phyloP scores from a whole-genome alignment of 495 filamentous ascomycete genomes.

The Pyrenula aspistea region DNA sequence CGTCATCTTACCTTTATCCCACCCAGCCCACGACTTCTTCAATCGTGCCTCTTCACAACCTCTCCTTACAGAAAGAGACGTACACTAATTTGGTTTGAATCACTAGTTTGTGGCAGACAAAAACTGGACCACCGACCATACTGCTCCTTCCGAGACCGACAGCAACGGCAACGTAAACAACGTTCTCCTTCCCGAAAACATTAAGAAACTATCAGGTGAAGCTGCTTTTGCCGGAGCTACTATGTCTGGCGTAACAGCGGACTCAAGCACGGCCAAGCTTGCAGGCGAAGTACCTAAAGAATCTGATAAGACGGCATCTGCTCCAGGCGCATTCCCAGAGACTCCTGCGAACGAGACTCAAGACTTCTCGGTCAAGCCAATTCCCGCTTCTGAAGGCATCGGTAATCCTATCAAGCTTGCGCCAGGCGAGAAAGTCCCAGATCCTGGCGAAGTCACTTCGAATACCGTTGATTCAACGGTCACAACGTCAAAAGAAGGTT shows the following conservation, averaged over 20 bases:
- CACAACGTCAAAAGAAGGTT: slow-evolving; percentile 70
- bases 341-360: slow-evolving; percentile 53
- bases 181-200: slow-evolving; percentile 64
- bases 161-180: slow-evolving; percentile 74
- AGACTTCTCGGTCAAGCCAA: slow-evolving; percentile 48
- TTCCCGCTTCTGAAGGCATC: slow-evolving; percentile 65
- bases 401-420: slow-evolving; percentile 70
- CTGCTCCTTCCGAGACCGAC: slow-evolving; percentile 69
- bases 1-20: background rate
- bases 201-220: slow-evolving; percentile 33
- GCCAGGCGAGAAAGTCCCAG: slow-evolving; percentile 72
- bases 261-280: slow-evolving; percentile 63
- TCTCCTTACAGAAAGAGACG: too few species aligned
- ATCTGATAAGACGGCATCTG: slow-evolving; percentile 14
- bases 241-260: slow-evolving; percentile 58
- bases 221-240: slow-evolving; percentile 21
- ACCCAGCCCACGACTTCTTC: background rate
- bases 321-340: slow-evolving; percentile 69
- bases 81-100: too few species aligned
- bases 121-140: slow-evolving; percentile 69
- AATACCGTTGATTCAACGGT: slow-evolving; percentile 44
- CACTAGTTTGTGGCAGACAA: slow-evolving; percentile 84
- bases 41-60: background rate
- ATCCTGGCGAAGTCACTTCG: slow-evolving; percentile 33
- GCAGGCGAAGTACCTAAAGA: slow-evolving; percentile 59